Evolutionary conservation across 495 filamentous ascomycete genomes (phyloP).

Genomic region (Elasticomyces elasticus): DNA sequence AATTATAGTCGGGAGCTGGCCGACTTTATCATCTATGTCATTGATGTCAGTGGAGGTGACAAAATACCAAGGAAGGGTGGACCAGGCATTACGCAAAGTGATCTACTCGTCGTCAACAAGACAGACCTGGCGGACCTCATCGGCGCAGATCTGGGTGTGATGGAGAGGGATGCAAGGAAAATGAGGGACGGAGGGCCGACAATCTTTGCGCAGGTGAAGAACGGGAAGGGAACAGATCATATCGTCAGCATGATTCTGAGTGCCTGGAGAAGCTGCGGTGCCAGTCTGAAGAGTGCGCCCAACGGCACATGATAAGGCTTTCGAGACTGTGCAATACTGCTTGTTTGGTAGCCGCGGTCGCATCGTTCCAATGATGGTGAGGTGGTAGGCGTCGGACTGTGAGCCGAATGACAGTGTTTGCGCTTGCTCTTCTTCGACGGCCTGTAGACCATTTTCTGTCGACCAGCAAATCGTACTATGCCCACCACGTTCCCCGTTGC

Average conservation of each 20-base stretch:
- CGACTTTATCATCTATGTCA: conserved; percentile 96
- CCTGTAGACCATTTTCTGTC: too few species aligned
- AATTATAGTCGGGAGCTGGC: conserved; percentile 92
- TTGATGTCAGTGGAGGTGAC: conserved; percentile 93
- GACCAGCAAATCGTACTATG: too few species aligned
- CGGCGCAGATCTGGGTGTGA: conserved; percentile 82
- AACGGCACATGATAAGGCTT: conserved; percentile 1
- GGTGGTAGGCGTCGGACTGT: too few species aligned
- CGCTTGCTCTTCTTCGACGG: too few species aligned
- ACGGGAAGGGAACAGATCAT: conserved; percentile 69
- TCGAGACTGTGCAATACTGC: too few species aligned
- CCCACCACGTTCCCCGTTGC: too few species aligned
- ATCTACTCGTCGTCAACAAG: conserved; percentile 91
- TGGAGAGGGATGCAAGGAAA: conserved; percentile 89
- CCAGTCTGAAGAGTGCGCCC: not conserved
- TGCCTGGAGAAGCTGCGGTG: conserved; percentile 67
- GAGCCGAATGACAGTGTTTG: too few species aligned
- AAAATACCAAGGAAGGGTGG: conserved; percentile 95
- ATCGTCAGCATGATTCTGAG: conserved; percentile 83
- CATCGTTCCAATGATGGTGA: too few species aligned
- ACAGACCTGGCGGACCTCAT: conserved; percentile 86
- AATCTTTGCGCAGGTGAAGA: conserved; percentile 95
- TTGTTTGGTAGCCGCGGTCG: too few species aligned
- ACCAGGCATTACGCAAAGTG: conserved; percentile 90
- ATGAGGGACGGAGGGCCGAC: conserved; percentile 91